These are phyloP conservation scores for Dendryphion nanum DNA, from an alignment of 2,329 filamentous ascomycete species.

Conservation along the genomic window DNA sequence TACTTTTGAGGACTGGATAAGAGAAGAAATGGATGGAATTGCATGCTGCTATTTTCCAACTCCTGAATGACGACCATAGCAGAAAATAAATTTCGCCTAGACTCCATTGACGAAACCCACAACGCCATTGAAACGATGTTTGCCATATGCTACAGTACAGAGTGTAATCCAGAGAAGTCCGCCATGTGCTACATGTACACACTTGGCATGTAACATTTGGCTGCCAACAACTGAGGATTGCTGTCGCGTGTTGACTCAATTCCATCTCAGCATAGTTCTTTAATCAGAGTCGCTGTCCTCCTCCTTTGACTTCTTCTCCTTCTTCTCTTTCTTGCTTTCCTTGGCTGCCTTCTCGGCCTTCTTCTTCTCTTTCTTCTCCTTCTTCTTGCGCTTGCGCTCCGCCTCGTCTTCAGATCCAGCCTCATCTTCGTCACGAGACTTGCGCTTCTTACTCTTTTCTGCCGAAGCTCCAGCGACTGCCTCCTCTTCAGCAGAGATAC, in stretches of 20 bases:
- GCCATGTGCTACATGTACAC: conserved; percentile 1
- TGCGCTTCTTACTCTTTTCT: conserved; percentile 45
- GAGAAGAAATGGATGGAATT: no score
- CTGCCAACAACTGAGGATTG: no score
- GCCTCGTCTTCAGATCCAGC: conserved; percentile 48
- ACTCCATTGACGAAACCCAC: conserved; percentile 31
- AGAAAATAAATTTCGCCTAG: conserved; percentile 20
- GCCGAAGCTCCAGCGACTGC: conserved; percentile 23
- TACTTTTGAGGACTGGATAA: no score
- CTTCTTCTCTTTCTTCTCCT: conserved; percentile 76
- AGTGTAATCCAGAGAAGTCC: conserved; percentile 13
- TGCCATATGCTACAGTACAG: conserved; percentile 36
- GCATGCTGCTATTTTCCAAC: no score
- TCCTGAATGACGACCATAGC: no score
- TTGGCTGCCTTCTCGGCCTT: conserved; percentile 64
- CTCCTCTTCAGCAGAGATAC: conserved; percentile 17
- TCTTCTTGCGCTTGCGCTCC: conserved; percentile 65
- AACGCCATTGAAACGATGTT: conserved; percentile 34
- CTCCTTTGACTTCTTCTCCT: conserved; percentile 32
- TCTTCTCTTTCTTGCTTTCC: conserved; percentile 30
- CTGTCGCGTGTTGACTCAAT: no score
- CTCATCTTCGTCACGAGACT: conserved; percentile 49
- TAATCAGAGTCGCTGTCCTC: conserved; percentile 34
- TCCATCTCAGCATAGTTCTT: conserved; percentile 4
- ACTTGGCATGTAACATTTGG: neutral